Conservation (phyloP, 805 yeast species). For the Zygosaccharomyces bisporus region DNA sequence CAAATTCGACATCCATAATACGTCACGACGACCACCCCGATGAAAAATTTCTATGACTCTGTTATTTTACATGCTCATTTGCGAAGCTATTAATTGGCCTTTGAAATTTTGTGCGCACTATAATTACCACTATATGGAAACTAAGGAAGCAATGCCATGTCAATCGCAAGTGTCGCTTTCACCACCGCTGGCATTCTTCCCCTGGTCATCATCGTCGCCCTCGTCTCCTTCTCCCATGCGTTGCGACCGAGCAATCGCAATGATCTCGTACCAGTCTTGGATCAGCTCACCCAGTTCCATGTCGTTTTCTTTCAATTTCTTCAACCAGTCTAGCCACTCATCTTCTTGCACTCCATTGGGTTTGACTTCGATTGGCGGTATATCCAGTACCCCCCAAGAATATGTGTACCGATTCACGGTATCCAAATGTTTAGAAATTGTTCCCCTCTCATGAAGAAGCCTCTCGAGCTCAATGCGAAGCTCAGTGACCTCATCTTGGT, state of each 20-base stretch:
- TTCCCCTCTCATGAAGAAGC: background rate
- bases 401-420: slow-evolving; percentile 16
- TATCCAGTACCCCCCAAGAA: slow-evolving; percentile 14
- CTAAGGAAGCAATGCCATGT: no score
- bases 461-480: background rate
- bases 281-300: slow-evolving; percentile 16
- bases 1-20: no score
- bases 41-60: no score
- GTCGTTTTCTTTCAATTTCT: slow-evolving; percentile 1
- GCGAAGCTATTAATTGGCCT: no score
- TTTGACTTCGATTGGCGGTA: slow-evolving; percentile 8
- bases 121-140: no score
- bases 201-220: background rate
- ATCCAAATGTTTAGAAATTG: slow-evolving; percentile 6
- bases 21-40: no score
- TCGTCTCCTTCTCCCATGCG: background rate
- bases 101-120: no score
- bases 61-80: no score
- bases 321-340: slow-evolving; percentile 2
- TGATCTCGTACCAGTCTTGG: slow-evolving; percentile 22
- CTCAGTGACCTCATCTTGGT: slow-evolving; percentile 9
- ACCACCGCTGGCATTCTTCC: background rate
- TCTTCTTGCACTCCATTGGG: slow-evolving; percentile 3
- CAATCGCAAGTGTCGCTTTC: background rate
- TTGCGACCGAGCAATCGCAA: slow-evolving; percentile 1